phyloP scores from a whole-genome alignment of 2,329 filamentous ascomycete species.

The Fusarium vanettenii region DNA sequence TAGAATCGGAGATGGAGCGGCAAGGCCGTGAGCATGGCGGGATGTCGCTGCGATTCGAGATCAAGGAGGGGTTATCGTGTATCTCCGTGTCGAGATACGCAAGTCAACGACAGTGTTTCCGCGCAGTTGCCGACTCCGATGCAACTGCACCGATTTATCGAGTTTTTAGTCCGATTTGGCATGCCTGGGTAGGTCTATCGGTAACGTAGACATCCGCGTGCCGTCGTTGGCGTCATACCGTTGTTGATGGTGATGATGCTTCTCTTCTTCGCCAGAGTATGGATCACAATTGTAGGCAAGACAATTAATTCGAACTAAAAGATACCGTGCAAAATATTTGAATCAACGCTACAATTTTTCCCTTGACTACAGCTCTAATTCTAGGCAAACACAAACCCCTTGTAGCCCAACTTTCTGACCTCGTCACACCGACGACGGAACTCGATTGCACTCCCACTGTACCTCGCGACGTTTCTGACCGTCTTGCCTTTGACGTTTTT shows the following conservation, averaged over 20 bases:
- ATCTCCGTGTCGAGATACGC: background rate
- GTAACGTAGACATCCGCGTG: background rate
- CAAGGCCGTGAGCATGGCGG: background rate
- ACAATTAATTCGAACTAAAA: background rate
- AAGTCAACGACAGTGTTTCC: background rate
- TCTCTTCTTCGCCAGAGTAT: background rate
- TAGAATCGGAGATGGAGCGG: background rate
- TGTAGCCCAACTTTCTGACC: slow-evolving; percentile 2
- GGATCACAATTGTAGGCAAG: background rate
- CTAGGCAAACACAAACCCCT: slow-evolving; percentile 6
- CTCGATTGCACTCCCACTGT: slow-evolving; percentile 24
- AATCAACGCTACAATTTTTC: background rate
- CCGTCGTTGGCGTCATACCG: background rate
- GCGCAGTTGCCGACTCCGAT: background rate
- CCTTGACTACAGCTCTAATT: background rate
- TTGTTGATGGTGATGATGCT: background rate
- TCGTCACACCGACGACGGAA: slow-evolving; percentile 26
- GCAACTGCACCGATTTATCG: background rate
- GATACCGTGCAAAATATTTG: fast-evolving
- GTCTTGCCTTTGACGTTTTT: slow-evolving; percentile 60
- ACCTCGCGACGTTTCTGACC: slow-evolving; percentile 53
- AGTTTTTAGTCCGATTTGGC: background rate
- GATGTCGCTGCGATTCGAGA: background rate
- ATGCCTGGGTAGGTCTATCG: background rate
- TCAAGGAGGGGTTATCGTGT: background rate